Evolutionary conservation across 306 rosid genomes (phyloP).

Genomic region (Quercus rubra): DNA sequence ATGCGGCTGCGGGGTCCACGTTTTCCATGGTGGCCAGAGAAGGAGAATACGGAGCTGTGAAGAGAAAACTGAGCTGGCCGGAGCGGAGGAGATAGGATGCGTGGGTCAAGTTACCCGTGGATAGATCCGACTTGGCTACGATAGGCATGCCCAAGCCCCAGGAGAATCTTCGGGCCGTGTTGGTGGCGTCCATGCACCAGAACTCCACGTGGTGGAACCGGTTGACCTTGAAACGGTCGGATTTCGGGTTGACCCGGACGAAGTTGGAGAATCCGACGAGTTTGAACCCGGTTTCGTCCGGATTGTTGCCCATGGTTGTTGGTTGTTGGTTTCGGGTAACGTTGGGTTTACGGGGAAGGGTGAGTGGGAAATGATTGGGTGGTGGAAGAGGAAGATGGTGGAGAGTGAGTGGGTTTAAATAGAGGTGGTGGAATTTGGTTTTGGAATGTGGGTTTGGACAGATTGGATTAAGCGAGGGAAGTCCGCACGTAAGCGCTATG

Average conservation of each 20-base stretch:
- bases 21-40: constrained; percentile 30
- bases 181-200: constrained; percentile 90
- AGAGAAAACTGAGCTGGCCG: constrained; percentile 79
- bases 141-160: constrained; percentile 87
- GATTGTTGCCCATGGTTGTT: constrained; percentile 36
- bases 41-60: constrained; percentile 83
- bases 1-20: constrained; percentile 25
- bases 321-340: background rate
- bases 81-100: constrained; percentile 93
- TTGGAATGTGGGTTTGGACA: too few relatives aligned
- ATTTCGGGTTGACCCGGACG: constrained; percentile 62
- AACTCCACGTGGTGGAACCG: constrained; percentile 89
- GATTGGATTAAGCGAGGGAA: too few relatives aligned
- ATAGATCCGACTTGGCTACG: constrained; percentile 75
- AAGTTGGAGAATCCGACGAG: constrained; percentile 65
- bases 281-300: constrained; percentile 20
- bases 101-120: constrained; percentile 72
- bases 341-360: background rate
- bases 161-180: constrained; percentile 64
- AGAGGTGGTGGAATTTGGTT: background rate
- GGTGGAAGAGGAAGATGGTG: too few relatives aligned
- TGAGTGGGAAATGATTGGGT: too few relatives aligned
- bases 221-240: constrained; percentile 62
- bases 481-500: too few relatives aligned
- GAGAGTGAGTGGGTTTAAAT: background rate